phyloP scores from a whole-genome alignment of 176 grass and related monocot genomes.

The Otatea glauca region DNA sequence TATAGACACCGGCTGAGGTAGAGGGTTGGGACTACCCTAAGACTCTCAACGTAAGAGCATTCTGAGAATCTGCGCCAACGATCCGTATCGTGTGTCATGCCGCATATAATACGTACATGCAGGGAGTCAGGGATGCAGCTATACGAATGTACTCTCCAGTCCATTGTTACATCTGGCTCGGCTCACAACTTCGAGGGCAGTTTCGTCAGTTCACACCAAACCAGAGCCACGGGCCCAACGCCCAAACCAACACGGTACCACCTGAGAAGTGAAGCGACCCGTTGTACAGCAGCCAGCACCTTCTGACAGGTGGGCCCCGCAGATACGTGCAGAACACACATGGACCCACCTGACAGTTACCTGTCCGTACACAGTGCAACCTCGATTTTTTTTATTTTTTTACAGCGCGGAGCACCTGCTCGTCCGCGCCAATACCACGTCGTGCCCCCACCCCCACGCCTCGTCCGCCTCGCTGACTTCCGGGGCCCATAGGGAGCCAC shows the following conservation, averaged over 20 bases:
- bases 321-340: rapidly evolving
- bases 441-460: too few relatives aligned
- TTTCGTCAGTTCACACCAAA: neutral
- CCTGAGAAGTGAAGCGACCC: neutral
- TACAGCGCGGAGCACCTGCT: neutral
- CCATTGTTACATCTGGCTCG: too few relatives aligned
- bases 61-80: too few relatives aligned
- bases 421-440: neutral
- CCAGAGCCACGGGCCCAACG: neutral
- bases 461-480: neutral
- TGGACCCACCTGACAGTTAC: neutral
- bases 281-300: neutral
- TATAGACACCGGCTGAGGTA: too few relatives aligned
- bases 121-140: too few relatives aligned
- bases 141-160: too few relatives aligned
- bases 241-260: neutral
- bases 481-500: neutral
- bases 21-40: too few relatives aligned
- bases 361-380: neutral
- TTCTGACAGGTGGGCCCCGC: neutral
- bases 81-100: too few relatives aligned
- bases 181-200: neutral
- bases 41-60: too few relatives aligned
- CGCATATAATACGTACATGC: too few relatives aligned
- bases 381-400: neutral